Evolutionary conservation across 2,329 filamentous ascomycete genomes (phyloP).

Genomic region (Fusarium sp.): DNA sequence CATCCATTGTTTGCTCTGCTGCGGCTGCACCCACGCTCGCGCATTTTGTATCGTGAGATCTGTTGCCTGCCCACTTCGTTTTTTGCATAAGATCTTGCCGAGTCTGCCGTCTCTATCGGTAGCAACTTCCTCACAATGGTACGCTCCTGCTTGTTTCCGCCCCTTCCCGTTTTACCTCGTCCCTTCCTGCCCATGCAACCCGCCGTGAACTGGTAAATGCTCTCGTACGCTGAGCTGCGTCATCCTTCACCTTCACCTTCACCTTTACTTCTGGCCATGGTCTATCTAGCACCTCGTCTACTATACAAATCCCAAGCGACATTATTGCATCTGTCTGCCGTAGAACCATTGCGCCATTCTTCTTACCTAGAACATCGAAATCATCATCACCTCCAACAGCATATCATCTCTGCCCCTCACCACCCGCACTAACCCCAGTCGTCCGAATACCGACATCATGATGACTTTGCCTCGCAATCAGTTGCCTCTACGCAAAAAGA

Average conservation of each 20-base stretch:
- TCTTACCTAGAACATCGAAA: constrained; percentile 19
- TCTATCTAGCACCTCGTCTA: not conserved
- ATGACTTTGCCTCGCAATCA: constrained; percentile 28
- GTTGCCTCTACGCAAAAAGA: constrained; percentile 35
- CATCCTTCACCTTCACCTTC: constrained; percentile 19
- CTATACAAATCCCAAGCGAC: constrained; percentile 16
- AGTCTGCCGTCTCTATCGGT: constrained; percentile 19
- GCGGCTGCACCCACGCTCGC: constrained; percentile 21
- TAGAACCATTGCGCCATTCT: constrained; percentile 23
- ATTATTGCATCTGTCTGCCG: constrained; percentile 1
- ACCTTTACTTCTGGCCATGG: not conserved
- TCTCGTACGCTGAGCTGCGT: constrained; percentile 37
- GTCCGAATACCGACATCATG: constrained; percentile 42
- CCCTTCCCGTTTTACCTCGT: constrained; percentile 12
- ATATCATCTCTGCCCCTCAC: constrained; percentile 33
- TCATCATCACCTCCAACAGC: constrained; percentile 29
- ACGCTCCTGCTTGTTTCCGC: constrained; percentile 22
- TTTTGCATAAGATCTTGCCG: constrained; percentile 3
- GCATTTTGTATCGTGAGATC: constrained; percentile 29
- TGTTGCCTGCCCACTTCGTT: not conserved
- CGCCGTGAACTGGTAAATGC: constrained; percentile 29
- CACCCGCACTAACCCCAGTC: constrained; percentile 31
- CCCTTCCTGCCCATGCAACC: constrained; percentile 36
- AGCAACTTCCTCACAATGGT: constrained; percentile 40
- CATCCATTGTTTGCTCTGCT: constrained; percentile 12